Evolutionary conservation across 1,284 basidiomycete species (phyloP), one percentile per base, ranked within the genome.

Genomic region (Volvariella volvacea): DNA sequence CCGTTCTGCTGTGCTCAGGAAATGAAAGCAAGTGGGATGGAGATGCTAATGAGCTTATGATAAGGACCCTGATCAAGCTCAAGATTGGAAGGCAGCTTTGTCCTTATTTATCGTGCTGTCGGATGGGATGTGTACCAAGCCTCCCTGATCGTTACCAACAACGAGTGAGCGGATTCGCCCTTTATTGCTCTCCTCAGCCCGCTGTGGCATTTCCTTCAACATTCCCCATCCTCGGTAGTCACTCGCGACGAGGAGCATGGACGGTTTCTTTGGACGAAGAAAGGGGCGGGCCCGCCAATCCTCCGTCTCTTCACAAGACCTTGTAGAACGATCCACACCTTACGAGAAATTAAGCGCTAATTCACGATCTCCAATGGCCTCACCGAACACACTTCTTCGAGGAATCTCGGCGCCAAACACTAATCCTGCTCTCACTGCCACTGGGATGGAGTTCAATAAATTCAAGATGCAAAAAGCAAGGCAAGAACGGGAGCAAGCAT

Each of bases 381-480:
- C 78, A 2, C 62, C 74, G 41, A 78, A 73, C 22, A 78, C 81
- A 56, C 77, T 73, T 28, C 58, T 80, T 36, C 69, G 76, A 56
- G 70, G 71, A 39, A 88, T 88, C 49, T 88, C 83, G 33, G 85
- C 85, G 3, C 86, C 86, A 3, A 80, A 82, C 53, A 86, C 86
- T 14, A 88, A 88, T 55, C 86, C 86, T 10, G 77, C 79, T 7
- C 73, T 88, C 43, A 86, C 83, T 2, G 48, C 72, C 44, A 68
- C 74, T 55, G 85, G 86, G 39, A 80, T 80, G 10, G 83, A 85
- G 50, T 64, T 86, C 54, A 84, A 80, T 60, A 68, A 74, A 46
- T 76, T 70, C 55, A 66, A 68, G 16, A 62, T 76, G 52, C 66
- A 71, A 39, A 70, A 69, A 46, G 62, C 61, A 43, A 74, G 66